Evolutionary conservation across 495 filamentous ascomycete species (phyloP), one percentile per base, ranked within the genome.

Genomic region (Penicillium malachiteum): DNA sequence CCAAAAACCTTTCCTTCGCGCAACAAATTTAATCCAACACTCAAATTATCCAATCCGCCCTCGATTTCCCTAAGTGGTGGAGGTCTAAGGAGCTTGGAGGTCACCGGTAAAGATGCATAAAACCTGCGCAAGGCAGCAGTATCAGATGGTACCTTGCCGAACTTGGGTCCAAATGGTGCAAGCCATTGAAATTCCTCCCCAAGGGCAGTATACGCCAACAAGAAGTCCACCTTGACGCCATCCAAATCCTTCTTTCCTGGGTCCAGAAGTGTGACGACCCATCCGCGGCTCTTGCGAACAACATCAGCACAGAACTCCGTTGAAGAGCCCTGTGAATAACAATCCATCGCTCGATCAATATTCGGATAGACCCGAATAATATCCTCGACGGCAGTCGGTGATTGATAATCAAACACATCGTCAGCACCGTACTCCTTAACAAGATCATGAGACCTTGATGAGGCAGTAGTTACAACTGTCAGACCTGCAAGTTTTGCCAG

Each of bases 401-500:
- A 51, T 21, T 34, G 48, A 52, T 73, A 73, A 37, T 73, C 72
- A 39, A 72, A 72, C 5, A 51, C 49, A 16, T 38, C 58, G 26
- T 65, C 68, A 10, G 71, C 71, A 9, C 71, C 70, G n/a, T 53
- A 60, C 1, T 37, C 39, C 33, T 60, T 63, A n/a, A 72, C 65
- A 8, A 70, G 57, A 17, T 52, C 56, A 32, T 60, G 56, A 48
- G 57, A 71, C 53, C 13, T 51, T 38, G 57, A 65, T 50, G 39
- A 79, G 62, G 49, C 77, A 33, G 64, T 78, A 46, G 65, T 69
- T 59, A 44, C 59, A 14, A 65, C 61, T 54, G 64, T 44, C 65
- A 58, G 31, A 45, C 64, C 47, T 35, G 62, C 52, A 6, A 52
- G 31, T 21, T 58, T 63, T 2, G 65, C 72, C 3, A 71, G 42